Base-by-base conservation (phyloP, 495 filamentous ascomycete genomes). In the Trichoderma virens region DNA sequence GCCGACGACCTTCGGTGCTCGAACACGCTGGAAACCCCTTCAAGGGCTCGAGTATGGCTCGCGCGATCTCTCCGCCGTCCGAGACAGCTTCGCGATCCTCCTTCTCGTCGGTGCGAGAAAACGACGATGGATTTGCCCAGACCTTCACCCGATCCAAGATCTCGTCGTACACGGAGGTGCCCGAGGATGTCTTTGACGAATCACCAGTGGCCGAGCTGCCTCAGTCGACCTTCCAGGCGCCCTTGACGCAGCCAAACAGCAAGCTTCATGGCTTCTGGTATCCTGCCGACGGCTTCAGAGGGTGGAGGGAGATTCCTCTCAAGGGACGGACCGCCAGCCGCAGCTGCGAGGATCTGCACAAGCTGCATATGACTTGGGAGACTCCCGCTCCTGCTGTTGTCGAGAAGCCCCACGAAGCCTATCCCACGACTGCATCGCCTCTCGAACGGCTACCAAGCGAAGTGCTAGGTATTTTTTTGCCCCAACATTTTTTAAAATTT, bases 361-460 rank as follows among this genome's bases (percentile, higher is more conserved):
- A 74, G 27, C 71, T 90, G 62, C 80, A 77, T 56, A 74, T 79
- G 62, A 70, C 79, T 16, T 88, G 84, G 82, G 39, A 41, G 80
- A 81, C 38, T 85, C 83, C 79, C 83, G 84, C 65, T 71, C 75
- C 23, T 67, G 72, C 14, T 62, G 64, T 25, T 69, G 68, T 64
- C 70, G 69, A 43, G 64, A 74, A 56, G 64, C 64, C 30, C 64
- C 66, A 16, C 74, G 71, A 65, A 68, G 67, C 70, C 60, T 70
- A 71, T 47, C 60, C 64, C 18, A 71, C 79, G 14, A 79, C 80
- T 39, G 64, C 74, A 28, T 71, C 78, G 16, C 72, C 79, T n/a
- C 67, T 93, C 47, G 89, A 92, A 76, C 85, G 73, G 65, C 74
- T 93, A 6, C 90, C 90, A 0, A 76, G 80, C 18, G 90, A 93